Evolutionary conservation across 495 filamentous ascomycete genomes (phyloP).

Genomic region (Immersiella caudata): DNA sequence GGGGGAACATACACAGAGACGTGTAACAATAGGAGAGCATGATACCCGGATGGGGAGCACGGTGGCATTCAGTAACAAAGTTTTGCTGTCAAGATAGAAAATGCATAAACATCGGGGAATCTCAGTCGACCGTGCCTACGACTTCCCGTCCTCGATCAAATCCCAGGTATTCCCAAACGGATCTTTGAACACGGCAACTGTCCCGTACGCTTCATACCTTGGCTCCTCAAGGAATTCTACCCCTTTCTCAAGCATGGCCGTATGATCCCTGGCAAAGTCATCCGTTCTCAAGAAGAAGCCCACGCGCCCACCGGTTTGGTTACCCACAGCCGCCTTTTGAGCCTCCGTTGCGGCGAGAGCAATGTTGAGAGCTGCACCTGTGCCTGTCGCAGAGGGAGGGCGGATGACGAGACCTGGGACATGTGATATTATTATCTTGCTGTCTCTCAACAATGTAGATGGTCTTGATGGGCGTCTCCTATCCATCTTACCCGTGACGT

Average conservation of each 20-base stretch:
- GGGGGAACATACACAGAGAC: background rate
- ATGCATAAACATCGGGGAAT: background rate
- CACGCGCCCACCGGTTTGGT: background rate
- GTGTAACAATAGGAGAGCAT: background rate
- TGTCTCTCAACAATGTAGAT: too few relatives aligned
- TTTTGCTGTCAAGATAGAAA: background rate
- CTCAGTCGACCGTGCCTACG: too few relatives aligned
- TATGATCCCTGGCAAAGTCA: background rate
- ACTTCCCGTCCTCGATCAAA: background rate
- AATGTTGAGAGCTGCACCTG: background rate
- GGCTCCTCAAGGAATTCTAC: background rate
- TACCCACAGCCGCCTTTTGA: background rate
- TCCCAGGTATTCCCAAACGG: background rate
- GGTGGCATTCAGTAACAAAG: background rate
- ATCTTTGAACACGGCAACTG: background rate
- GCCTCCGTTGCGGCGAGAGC: background rate
- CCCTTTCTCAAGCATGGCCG: background rate
- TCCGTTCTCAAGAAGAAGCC: background rate
- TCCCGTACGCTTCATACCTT: background rate
- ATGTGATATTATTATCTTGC: too few relatives aligned
- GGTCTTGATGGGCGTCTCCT: too few relatives aligned
- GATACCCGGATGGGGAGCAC: background rate
- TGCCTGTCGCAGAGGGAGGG: background rate
- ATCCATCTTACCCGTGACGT: too few relatives aligned
- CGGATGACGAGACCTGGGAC: background rate